Evolutionary conservation across 805 yeast species (phyloP), one percentile per base, ranked within the genome.

Genomic region (Wickerhamiella alocasiicola): DNA sequence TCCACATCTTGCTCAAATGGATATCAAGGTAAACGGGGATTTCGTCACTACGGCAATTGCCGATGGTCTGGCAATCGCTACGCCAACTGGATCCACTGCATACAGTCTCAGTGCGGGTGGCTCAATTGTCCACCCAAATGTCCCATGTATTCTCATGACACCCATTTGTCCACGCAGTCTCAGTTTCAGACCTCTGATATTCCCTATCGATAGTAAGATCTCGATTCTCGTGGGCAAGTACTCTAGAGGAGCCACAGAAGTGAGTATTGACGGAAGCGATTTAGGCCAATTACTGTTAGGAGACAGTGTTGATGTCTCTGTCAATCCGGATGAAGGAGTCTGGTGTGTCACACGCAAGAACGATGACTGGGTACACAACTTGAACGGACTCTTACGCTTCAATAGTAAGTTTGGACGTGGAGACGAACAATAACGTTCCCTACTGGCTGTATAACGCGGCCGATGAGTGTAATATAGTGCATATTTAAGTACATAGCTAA

Each of bases 1-100:
- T 24, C 95, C 96, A 2, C 87, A 83, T 53, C 66, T 88, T 47
- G 76, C 91, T 2, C 75, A 81, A 39, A 64, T 88, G 44, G 95
- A 87, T 49, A 77, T 88, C n/a, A 75, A 68, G 48, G 78, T 87
- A 20, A 91, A 87, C 57, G 84, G 82, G 17, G 78, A 81, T 55
- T 80, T 78, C 53, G 63, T 88, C 41, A 88, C 97, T 6, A 73
- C 87, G 40, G 85, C 95, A 4, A 81, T 88, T 0, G 95, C 93
- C 1, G 97, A 88, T 59, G 97, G 97, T 28, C 70, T 87, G 6
- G 73, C 77, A 4, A 67, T 84, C 34, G 70, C 91, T 2, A 81
- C 96, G 0, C 97, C 97, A 13, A 87, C 96, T 0, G 97, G 97
- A 0, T 82, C 94, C 7, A 87, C 96, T 0, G 95, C 96, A 0